These are phyloP conservation scores for Aspergillus cejpii DNA, from an alignment of 2,329 filamentous ascomycete species.

Conservation along the genomic window DNA sequence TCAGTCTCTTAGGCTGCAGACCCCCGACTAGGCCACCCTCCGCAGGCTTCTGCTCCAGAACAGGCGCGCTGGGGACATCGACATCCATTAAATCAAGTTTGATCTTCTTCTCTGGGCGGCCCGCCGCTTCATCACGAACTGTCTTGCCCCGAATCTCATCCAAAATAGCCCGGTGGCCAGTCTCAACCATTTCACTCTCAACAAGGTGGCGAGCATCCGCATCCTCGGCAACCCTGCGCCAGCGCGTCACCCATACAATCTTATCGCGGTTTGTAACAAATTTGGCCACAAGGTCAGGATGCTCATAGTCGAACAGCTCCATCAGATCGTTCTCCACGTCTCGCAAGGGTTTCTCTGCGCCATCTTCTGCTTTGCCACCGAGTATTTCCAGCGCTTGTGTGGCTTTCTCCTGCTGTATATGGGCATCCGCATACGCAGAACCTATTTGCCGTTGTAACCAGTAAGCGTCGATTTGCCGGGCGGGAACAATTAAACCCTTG, in stretches of 20 bases:
- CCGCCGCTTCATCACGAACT: constrained; percentile 49
- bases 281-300: constrained; percentile 85
- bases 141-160: constrained; percentile 75
- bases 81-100: constrained; percentile 83
- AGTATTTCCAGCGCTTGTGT: constrained; percentile 75
- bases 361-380: constrained; percentile 64
- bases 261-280: constrained; percentile 88
- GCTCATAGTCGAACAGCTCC: constrained; percentile 96
- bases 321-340: constrained; percentile 98
- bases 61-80: constrained; percentile 60
- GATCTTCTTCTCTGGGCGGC: constrained; percentile 69
- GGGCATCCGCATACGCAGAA: constrained; percentile 78
- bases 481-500: constrained; percentile 57
- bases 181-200: constrained; percentile 85
- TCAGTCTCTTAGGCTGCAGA: constrained; percentile 74
- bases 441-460: constrained; percentile 95
- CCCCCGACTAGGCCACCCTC: constrained; percentile 71
- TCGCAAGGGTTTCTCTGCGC: constrained; percentile 74
- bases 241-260: constrained; percentile 87
- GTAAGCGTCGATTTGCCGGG: constrained; percentile 91
- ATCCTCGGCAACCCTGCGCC: constrained; percentile 74
- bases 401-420: constrained; percentile 90
- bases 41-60: constrained; percentile 47
- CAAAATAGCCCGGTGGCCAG: constrained; percentile 77
- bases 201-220: constrained; percentile 65